Evolutionary conservation across 163 green algal species (phyloP).

Genomic region (Prototheca wickerhamii): DNA sequence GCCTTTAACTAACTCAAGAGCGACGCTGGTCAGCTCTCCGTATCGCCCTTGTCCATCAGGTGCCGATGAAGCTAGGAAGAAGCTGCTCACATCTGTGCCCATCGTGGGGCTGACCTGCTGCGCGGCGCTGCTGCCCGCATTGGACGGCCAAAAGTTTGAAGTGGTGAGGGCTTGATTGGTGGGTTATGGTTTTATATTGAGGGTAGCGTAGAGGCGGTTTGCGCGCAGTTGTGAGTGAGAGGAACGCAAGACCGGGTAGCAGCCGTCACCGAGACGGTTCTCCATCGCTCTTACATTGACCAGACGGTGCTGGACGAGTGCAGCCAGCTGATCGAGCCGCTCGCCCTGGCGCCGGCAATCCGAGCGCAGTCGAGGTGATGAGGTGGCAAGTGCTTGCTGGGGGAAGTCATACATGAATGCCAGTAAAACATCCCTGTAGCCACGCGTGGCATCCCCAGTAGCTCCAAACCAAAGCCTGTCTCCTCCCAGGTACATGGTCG

Average conservation of each 20-base stretch:
- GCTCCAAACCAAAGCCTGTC: too few relatives aligned
- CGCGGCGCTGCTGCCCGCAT: conserved; percentile 38
- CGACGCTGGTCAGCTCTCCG: too few relatives aligned
- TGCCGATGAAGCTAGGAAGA: conserved; percentile 47
- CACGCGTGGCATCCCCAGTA: too few relatives aligned
- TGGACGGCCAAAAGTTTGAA: conserved; percentile 62
- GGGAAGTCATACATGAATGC: neutral
- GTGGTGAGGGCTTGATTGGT: conserved; percentile 36
- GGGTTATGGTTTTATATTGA: too few relatives aligned
- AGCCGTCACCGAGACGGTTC: too few relatives aligned
- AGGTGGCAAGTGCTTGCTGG: neutral
- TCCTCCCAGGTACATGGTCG: conserved; percentile 57
- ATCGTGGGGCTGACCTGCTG: conserved; percentile 83
- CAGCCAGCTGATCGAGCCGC: conserved; percentile 84
- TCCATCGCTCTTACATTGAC: too few relatives aligned
- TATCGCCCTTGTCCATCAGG: conserved; percentile 23
- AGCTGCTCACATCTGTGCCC: conserved; percentile 45
- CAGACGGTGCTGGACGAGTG: conserved; percentile 73
- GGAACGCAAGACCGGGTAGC: too few relatives aligned
- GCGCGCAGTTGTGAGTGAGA: too few relatives aligned
- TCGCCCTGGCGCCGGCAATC: conserved; percentile 62
- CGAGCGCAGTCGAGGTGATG: conserved; percentile 21
- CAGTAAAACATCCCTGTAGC: too few relatives aligned
- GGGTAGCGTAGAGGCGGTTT: too few relatives aligned
- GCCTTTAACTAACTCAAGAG: too few relatives aligned